These are phyloP conservation scores for Pseudogymnoascus sp. DNA, from an alignment of 2,329 filamentous ascomycete genomes.

Conservation along the genomic window DNA sequence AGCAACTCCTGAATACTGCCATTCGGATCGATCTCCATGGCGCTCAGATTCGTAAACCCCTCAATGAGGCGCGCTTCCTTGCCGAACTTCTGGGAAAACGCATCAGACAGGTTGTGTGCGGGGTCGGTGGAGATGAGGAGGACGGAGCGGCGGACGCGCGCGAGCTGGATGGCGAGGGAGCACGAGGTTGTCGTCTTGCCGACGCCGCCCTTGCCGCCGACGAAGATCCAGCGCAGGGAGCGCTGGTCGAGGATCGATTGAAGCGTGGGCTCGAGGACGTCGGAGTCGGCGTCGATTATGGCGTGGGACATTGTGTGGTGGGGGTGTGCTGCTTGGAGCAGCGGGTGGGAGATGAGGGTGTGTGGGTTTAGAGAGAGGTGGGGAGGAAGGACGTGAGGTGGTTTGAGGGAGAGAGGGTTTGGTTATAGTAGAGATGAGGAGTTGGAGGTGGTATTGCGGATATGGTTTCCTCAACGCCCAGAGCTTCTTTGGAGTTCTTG, in stretches of 20 bases:
- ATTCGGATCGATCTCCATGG: conserved; percentile 99
- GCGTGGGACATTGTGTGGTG: conserved; percentile 33
- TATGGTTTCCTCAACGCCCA: conserved; percentile 5
- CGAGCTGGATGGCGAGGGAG: conserved; percentile 94
- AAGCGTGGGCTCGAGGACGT: conserved; percentile 82
- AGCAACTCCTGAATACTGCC: conserved; percentile 94
- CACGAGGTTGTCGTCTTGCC: conserved; percentile 99
- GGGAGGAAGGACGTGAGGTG: background rate
- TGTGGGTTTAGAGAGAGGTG: background rate
- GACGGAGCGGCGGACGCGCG: conserved; percentile 88
- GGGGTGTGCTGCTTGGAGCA: background rate
- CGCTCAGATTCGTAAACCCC: conserved; percentile 87
- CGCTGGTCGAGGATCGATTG: conserved; percentile 94
- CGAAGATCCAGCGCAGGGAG: conserved; percentile 96
- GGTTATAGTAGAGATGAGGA: background rate
- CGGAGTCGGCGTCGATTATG: conserved; percentile 54
- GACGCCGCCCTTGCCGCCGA: conserved; percentile 95
- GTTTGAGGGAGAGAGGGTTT: background rate
- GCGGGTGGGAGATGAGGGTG: background rate
- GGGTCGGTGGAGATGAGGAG: conserved; percentile 97
- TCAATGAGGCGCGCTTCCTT: conserved; percentile 92
- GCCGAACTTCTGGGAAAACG: conserved; percentile 98
- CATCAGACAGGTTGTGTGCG: conserved; percentile 95
- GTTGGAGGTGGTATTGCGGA: background rate
- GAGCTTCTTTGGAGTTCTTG: conserved; percentile 8